Evolutionary conservation across 768 basidiomycete species (phyloP).

Genomic region (Lyophyllum decastes): DNA sequence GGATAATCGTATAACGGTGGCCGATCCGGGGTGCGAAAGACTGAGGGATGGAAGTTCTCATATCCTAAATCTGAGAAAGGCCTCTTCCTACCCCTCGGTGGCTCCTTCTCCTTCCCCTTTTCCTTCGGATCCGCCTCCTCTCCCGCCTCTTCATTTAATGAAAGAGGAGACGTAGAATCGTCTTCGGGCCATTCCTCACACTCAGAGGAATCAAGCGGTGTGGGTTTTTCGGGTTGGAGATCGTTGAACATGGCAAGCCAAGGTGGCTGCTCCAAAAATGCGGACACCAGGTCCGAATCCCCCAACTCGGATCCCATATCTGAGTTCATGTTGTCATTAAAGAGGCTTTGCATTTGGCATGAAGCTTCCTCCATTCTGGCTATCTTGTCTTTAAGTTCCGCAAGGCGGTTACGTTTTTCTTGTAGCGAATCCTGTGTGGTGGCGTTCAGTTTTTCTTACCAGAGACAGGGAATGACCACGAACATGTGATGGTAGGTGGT

Average conservation of each 20-base stretch:
- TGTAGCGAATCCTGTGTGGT: background rate
- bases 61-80: background rate
- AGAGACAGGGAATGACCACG: background rate
- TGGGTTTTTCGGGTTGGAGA: background rate
- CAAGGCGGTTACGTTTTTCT: background rate
- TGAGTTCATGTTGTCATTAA: background rate
- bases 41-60: too few species aligned
- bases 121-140: background rate
- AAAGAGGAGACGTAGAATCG: background rate
- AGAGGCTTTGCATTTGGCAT: background rate
- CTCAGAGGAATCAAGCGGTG: background rate
- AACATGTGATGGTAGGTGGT: background rate
- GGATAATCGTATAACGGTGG: background rate
- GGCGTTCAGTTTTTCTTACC: background rate
- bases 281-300: too few species aligned
- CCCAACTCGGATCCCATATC: background rate
- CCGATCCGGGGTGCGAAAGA: background rate
- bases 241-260: background rate
- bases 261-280: background rate
- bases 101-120: background rate
- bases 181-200: background rate
- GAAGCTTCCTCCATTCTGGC: too few species aligned
- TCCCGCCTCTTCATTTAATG: background rate
- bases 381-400: too few species aligned
- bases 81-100: background rate